A percentile compares a stretch with the other conserved stretches of the same genome.
Evolutionary conservation across 148 eudicot species (phyloP).

Genomic region (Pouteria glomerata): DNA sequence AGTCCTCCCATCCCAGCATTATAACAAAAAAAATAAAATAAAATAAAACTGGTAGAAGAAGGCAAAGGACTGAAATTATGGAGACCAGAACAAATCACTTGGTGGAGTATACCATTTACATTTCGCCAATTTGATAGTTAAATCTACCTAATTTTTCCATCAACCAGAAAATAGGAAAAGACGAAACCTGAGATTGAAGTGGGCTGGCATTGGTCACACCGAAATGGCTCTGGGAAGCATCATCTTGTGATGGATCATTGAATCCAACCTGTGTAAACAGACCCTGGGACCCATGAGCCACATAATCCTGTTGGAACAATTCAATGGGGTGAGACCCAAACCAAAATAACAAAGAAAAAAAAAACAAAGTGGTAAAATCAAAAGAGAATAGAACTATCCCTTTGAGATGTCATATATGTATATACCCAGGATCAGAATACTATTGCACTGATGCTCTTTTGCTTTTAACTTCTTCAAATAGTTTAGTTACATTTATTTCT

Average conservation of each 20-base stretch:
- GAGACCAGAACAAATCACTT: background rate
- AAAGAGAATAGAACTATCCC: background rate
- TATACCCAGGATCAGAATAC: too few relatives aligned
- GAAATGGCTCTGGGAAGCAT: constrained; percentile 68
- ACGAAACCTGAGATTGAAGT: constrained; percentile 87
- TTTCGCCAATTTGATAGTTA: background rate
- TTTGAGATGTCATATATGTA: too few relatives aligned
- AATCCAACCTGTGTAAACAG: constrained; percentile 89
- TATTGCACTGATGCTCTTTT: too few relatives aligned
- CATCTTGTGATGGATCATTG: constrained; percentile 91
- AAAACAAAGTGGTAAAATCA: background rate
- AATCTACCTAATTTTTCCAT: background rate
- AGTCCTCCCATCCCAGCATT: too few relatives aligned
- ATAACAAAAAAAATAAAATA: too few relatives aligned
- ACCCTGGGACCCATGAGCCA: constrained; percentile 97
- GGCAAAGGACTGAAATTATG: background rate
- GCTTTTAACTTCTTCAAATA: too few relatives aligned
- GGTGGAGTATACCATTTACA: too few relatives aligned
- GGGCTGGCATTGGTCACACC: constrained; percentile 54
- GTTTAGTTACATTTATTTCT: background rate
- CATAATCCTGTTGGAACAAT: constrained; percentile 69
- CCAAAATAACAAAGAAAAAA: background rate
- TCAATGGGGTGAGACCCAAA: constrained; percentile 8
- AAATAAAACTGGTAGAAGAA: background rate
- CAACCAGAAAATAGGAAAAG: background rate